Percentiles rank a stretch among this genome's conserved stretches.
These are phyloP conservation scores for Salix suchowensis DNA, from an alignment of 345 rosid genomes.

Conservation along the genomic window DNA sequence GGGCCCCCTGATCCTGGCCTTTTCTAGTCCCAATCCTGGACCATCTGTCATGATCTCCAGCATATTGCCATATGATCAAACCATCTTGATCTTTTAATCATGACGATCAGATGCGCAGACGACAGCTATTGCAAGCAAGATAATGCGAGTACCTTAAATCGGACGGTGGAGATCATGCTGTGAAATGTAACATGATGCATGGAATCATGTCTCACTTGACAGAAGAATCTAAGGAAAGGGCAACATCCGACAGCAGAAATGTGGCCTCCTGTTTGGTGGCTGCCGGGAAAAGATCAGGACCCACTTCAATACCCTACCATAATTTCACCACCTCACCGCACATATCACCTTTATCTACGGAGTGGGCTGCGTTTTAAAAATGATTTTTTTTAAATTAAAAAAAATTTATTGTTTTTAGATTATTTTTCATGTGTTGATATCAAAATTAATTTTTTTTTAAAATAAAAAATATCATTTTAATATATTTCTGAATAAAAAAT, in stretches of 20 bases:
- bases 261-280: conserved; percentile 45
- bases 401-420: no score
- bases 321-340: conserved; percentile 23
- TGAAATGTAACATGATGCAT: neutral
- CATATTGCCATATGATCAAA: neutral
- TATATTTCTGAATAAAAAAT: rapidly evolving
- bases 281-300: conserved; percentile 27
- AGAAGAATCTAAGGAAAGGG: conserved; percentile 21
- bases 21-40: conserved; percentile 5
- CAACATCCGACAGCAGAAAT: conserved; percentile 26
- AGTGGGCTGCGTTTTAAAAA: no score
- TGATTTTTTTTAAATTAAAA: no score
- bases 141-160: neutral
- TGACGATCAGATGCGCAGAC: neutral
- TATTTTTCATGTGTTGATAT: rapidly evolving
- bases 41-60: neutral
- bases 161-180: neutral
- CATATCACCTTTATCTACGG: no score
- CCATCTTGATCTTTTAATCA: neutral
- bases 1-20: neutral
- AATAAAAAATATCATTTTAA: no score
- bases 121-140: no score
- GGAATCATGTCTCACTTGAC: conserved; percentile 1
- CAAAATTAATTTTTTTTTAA: no score
- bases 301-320: conserved; percentile 16